Percentiles rank a stretch among this genome's conserved stretches.
These are phyloP conservation scores for Suillus variegatus DNA, from an alignment of 768 basidiomycete genomes.

Conservation along the genomic window DNA sequence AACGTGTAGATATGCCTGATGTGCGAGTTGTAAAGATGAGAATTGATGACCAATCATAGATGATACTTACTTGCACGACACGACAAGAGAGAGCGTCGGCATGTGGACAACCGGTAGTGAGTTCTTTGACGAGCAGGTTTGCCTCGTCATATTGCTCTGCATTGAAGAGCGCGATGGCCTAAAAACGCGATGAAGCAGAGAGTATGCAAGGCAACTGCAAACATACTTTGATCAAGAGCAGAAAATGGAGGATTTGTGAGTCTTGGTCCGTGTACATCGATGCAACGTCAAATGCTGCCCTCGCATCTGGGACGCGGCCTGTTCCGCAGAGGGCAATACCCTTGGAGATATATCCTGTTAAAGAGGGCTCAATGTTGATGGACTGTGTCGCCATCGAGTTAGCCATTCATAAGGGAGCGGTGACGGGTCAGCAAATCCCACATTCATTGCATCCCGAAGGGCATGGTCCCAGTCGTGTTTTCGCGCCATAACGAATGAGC, in stretches of 20 bases:
- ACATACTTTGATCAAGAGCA: not conserved
- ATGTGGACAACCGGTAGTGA: not conserved
- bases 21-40: not conserved
- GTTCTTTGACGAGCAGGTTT: not conserved
- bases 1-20: not conserved
- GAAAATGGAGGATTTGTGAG: not conserved
- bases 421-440: not conserved
- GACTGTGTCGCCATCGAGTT: not conserved
- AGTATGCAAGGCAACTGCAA: not conserved
- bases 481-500: not conserved
- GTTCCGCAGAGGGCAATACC: not conserved
- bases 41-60: not conserved
- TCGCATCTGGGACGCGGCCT: not conserved
- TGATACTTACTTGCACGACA: not conserved
- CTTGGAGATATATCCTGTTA: not conserved
- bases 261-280: not conserved
- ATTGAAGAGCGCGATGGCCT: not conserved
- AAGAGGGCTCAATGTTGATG: not conserved
- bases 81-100: not conserved
- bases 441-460: not conserved
- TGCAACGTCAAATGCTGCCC: not conserved
- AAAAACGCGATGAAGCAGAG: not conserved
- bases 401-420: not conserved
- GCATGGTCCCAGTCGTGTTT: not conserved
- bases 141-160: not conserved